These are phyloP conservation scores for Aspergillus affinis DNA, from an alignment of 495 filamentous ascomycete species.

Conservation along the genomic window DNA sequence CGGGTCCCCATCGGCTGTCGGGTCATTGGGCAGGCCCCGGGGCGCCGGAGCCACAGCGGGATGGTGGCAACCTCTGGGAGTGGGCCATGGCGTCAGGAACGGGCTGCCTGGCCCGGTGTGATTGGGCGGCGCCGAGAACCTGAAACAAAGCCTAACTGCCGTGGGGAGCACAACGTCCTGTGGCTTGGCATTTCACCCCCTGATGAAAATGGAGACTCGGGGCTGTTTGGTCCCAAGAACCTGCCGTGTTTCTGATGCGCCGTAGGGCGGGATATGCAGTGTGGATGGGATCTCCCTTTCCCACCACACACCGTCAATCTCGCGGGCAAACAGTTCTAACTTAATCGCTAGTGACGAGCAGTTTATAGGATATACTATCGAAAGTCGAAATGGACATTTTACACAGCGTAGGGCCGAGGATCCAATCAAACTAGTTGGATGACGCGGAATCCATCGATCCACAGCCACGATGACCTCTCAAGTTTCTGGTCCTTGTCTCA, in stretches of 20 bases:
- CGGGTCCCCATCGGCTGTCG: not conserved
- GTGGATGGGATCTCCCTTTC: no score
- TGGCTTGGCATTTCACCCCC: slow-evolving; percentile 12
- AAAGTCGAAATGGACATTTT: not conserved
- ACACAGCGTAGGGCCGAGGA: not conserved
- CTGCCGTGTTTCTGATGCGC: no score
- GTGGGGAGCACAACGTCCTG: slow-evolving; percentile 16
- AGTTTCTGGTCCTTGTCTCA: slow-evolving; percentile 4
- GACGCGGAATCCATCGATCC: not conserved
- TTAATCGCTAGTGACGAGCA: no score
- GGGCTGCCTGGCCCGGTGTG: slow-evolving; percentile 3
- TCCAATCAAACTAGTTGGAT: not conserved
- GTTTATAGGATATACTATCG: no score
- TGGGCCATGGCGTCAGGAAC: slow-evolving; percentile 24
- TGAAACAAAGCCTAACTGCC: slow-evolving; percentile 22
- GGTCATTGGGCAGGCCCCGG: slow-evolving; percentile 11
- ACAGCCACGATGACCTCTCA: slow-evolving; percentile 3
- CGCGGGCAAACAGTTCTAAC: no score
- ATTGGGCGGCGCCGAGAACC: slow-evolving; percentile 11
- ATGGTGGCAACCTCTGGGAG: slow-evolving; percentile 7
- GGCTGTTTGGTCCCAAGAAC: no score
- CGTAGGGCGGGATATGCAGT: no score
- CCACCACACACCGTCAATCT: no score
- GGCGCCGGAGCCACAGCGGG: slow-evolving; percentile 15
- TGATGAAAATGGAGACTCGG: slow-evolving; percentile 1